A percentile compares a stretch with the other conserved stretches of the same genome.
phyloP scores from a whole-genome alignment of 2,329 filamentous ascomycete species.

The Neospermospora avenae region DNA sequence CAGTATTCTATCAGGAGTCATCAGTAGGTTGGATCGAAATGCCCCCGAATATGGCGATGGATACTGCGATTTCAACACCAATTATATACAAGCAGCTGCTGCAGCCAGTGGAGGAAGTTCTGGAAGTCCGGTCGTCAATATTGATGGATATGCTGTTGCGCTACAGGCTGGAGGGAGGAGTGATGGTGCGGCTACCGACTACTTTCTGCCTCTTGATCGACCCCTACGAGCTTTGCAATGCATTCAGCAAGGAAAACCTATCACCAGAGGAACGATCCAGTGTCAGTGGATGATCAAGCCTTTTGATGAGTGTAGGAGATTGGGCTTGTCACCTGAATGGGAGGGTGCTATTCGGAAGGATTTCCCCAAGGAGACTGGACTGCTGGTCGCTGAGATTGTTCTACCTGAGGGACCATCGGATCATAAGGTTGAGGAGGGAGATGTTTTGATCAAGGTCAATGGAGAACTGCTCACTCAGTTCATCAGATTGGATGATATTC shows the following conservation, averaged over 20 bases:
- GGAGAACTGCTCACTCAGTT: conserved; percentile 92
- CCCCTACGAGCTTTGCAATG: conserved; percentile 84
- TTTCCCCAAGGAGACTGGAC: conserved; percentile 91
- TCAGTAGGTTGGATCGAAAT: conserved; percentile 92
- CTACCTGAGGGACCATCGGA: conserved; percentile 87
- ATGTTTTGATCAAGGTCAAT: conserved; percentile 91
- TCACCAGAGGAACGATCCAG: conserved; percentile 94
- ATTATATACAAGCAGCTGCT: conserved; percentile 97
- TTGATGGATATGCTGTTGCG: conserved; percentile 87
- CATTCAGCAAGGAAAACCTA: conserved; percentile 69
- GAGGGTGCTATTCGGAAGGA: conserved; percentile 78
- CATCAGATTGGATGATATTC: conserved; percentile 82
- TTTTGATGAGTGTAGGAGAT: conserved; percentile 90
- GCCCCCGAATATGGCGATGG: conserved; percentile 97
- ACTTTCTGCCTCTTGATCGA: conserved; percentile 91
- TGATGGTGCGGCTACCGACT: conserved; percentile 95
- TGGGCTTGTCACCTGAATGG: conserved; percentile 81
- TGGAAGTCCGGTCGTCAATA: conserved; percentile 96
- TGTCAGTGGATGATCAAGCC: conserved; percentile 96
- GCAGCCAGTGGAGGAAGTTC: conserved; percentile 96
- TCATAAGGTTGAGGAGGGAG: conserved; percentile 85
- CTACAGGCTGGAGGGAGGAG: conserved; percentile 90
- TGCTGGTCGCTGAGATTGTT: conserved; percentile 95
- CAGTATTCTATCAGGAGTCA: conserved; percentile 95
- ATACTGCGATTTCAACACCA: conserved; percentile 93